A percentile compares a stretch with the other conserved stretches of the same genome.
phyloP scores from a whole-genome alignment of 176 grass and related monocot species.

The Oryza meyeriana region DNA sequence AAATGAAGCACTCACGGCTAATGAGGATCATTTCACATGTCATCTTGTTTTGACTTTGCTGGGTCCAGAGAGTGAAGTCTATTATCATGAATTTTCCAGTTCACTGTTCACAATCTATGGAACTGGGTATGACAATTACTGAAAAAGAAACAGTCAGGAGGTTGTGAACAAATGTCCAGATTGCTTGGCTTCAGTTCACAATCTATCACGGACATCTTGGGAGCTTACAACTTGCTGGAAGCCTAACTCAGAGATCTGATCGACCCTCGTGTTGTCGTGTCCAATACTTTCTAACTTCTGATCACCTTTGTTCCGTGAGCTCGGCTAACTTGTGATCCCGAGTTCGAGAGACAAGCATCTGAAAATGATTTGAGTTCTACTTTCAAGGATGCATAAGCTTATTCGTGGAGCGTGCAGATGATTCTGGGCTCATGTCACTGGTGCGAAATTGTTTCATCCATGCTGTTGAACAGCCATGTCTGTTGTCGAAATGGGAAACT shows the following conservation, averaged over 20 bases:
- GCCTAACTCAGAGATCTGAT: background rate
- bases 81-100: background rate
- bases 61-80: background rate
- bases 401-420: background rate
- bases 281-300: conserved; percentile 14
- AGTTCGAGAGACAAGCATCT: background rate
- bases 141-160: background rate
- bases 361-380: background rate
- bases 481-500: background rate
- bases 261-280: background rate
- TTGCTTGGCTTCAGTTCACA: background rate
- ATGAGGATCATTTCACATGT: background rate
- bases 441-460: background rate
- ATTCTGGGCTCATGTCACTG: background rate
- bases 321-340: conserved; percentile 20
- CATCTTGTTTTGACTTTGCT: background rate
- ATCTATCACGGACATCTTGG: conserved; percentile 25
- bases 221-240: conserved; percentile 9
- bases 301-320: background rate
- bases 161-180: conserved; percentile 4
- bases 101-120: background rate
- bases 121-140: background rate
- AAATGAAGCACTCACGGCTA: background rate
- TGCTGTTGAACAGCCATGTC: background rate
- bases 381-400: background rate